Percentiles rank a stretch among this genome's conserved stretches.
Evolutionary conservation across 2,329 filamentous ascomycete genomes (phyloP).

Genomic region (Sporothrix pseudoabietina): DNA sequence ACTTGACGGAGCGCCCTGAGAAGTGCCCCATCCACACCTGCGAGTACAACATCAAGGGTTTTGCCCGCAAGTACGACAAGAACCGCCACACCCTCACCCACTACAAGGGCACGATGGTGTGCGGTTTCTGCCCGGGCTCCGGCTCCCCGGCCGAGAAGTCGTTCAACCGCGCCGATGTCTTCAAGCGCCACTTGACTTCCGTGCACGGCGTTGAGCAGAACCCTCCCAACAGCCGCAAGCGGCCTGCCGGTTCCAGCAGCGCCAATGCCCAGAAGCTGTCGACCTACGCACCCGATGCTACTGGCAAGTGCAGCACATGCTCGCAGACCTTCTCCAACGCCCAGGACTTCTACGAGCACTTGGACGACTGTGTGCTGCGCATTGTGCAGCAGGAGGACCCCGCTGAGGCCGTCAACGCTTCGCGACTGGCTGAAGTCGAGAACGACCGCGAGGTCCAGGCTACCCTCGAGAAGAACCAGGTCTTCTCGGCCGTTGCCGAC

Average conservation of each 20-base stretch:
- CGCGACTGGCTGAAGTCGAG: slow-evolving; percentile 66
- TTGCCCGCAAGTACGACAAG: slow-evolving; percentile 95
- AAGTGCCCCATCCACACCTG: slow-evolving; percentile 93
- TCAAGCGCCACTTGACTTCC: slow-evolving; percentile 89
- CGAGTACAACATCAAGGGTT: slow-evolving; percentile 90
- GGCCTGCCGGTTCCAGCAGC: slow-evolving; percentile 43
- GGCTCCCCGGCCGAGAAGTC: slow-evolving; percentile 90
- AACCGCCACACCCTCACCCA: slow-evolving; percentile 92
- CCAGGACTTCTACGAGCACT: slow-evolving; percentile 97
- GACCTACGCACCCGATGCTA: slow-evolving; percentile 73
- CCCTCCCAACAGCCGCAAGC: slow-evolving; percentile 84
- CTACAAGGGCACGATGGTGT: slow-evolving; percentile 97
- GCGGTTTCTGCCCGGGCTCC: slow-evolving; percentile 88
- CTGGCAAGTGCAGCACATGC: slow-evolving; percentile 95
- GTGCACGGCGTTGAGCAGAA: slow-evolving; percentile 93
- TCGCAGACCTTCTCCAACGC: slow-evolving; percentile 86
- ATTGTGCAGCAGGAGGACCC: slow-evolving; percentile 73
- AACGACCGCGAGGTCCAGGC: slow-evolving; percentile 63
- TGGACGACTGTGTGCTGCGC: slow-evolving; percentile 74
- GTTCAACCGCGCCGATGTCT: slow-evolving; percentile 93
- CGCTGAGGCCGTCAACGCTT: slow-evolving; percentile 67
- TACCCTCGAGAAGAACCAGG: slow-evolving; percentile 65
- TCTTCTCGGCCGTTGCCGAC: slow-evolving; percentile 51
- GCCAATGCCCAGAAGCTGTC: slow-evolving; percentile 63
- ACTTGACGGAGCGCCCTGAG: slow-evolving; percentile 86